A percentile compares a stretch with the other conserved stretches of the same genome.
These are phyloP conservation scores for Panellus pusillus DNA, from an alignment of 768 basidiomycete species.

Conservation along the genomic window DNA sequence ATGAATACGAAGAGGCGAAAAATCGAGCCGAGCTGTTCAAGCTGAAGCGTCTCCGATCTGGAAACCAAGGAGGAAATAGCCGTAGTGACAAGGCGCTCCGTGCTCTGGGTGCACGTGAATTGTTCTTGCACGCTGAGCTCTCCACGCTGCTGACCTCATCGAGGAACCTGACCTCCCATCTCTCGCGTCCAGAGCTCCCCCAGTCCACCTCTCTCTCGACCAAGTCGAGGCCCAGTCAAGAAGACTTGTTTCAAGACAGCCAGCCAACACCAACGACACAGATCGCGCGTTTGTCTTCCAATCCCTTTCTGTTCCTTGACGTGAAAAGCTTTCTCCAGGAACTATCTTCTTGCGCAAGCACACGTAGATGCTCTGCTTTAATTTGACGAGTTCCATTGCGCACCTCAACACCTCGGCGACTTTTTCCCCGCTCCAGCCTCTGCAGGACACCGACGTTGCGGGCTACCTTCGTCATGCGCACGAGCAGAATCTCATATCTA, in stretches of 20 bases:
- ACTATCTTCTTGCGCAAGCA: slow-evolving; percentile 91
- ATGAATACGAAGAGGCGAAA: slow-evolving; percentile 42
- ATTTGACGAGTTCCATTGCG: slow-evolving; percentile 79
- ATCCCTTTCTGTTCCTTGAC: slow-evolving; percentile 7
- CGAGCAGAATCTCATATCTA: slow-evolving; percentile 91
- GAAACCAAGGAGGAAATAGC: too few relatives aligned
- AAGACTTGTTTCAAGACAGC: slow-evolving; percentile 73
- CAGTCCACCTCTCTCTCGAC: slow-evolving; percentile 86
- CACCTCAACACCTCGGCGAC: slow-evolving; percentile 79
- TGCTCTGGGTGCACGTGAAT: too few relatives aligned
- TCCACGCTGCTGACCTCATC: too few relatives aligned
- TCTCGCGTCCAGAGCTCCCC: slow-evolving; percentile 80
- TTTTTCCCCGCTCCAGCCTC: slow-evolving; percentile 85
- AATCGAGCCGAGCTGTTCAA: slow-evolving; percentile 33
- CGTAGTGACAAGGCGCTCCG: too few relatives aligned
- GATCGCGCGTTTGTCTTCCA: slow-evolving; percentile 67
- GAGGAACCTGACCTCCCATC: slow-evolving; percentile 72
- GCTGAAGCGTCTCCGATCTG: too few relatives aligned
- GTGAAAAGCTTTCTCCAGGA: slow-evolving; percentile 42
- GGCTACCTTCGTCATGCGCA: slow-evolving; percentile 93
- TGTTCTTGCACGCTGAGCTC: too few relatives aligned
- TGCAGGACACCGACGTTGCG: slow-evolving; percentile 92
- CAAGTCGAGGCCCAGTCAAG: slow-evolving; percentile 94
- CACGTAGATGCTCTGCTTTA: slow-evolving; percentile 93
- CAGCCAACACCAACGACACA: slow-evolving; percentile 59